These are phyloP conservation scores for Pseudozyma thailandica DNA, from an alignment of 1,284 basidiomycete species.

Conservation along the genomic window DNA sequence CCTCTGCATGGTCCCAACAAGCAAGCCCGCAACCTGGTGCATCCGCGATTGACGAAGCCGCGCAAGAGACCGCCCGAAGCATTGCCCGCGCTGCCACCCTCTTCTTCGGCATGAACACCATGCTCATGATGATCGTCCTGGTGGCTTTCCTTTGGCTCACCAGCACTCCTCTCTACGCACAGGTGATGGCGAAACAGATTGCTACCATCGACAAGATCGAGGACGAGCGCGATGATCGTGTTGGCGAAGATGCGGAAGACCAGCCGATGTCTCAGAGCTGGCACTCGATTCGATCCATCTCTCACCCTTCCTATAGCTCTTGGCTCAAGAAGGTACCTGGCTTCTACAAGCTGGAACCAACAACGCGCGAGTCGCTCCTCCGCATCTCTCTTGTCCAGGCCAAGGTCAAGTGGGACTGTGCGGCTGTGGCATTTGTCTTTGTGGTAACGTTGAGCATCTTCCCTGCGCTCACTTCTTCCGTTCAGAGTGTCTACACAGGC, in stretches of 20 bases:
- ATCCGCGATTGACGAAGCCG: slow-evolving; percentile 7
- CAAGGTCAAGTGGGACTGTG: slow-evolving; percentile 49
- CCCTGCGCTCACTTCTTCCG: slow-evolving; percentile 56
- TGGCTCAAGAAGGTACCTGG: slow-evolving; percentile 43
- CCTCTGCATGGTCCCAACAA: slow-evolving; percentile 50
- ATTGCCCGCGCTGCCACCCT: slow-evolving; percentile 50
- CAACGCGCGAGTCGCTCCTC: slow-evolving; percentile 40
- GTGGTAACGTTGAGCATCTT: slow-evolving; percentile 57
- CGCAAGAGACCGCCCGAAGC: slow-evolving; percentile 24
- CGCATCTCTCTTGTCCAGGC: slow-evolving; percentile 48
- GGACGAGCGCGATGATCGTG: slow-evolving; percentile 14
- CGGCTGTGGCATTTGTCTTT: slow-evolving; percentile 44
- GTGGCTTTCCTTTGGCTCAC: slow-evolving; percentile 42
- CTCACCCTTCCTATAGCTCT: slow-evolving; percentile 40
- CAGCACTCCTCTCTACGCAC: slow-evolving; percentile 35
- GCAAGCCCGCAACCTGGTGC: not conserved
- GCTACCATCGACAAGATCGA: slow-evolving; percentile 44
- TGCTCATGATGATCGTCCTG: slow-evolving; percentile 42
- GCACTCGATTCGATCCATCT: slow-evolving; percentile 46
- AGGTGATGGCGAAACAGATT: slow-evolving; percentile 51
- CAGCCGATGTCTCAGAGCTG: slow-evolving; percentile 43
- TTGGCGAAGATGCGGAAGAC: slow-evolving; percentile 17
- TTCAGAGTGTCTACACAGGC: slow-evolving; percentile 49
- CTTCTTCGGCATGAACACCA: slow-evolving; percentile 48
- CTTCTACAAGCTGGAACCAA: slow-evolving; percentile 30